Percentiles rank a stretch among this genome's conserved stretches.
Evolutionary conservation across 2,329 filamentous ascomycete species (phyloP).

Genomic region (Lasiodiplodia sp.): DNA sequence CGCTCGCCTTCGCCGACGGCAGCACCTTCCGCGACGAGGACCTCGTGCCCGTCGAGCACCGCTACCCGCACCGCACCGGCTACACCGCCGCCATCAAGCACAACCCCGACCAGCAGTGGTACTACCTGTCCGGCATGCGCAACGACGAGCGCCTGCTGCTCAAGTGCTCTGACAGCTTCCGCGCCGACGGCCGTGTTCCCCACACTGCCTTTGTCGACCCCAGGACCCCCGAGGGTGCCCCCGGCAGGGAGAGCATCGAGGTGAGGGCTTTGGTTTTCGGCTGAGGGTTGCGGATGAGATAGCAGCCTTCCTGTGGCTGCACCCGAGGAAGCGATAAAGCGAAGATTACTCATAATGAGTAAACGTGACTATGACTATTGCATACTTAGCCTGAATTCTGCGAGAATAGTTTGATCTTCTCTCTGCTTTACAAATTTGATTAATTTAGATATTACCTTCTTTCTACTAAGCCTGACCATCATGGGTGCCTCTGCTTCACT

Average conservation of each 20-base stretch:
- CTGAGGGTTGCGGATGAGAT: not conserved
- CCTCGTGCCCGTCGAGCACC: constrained; percentile 74
- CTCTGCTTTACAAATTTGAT: not conserved
- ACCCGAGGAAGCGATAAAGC: too few species aligned
- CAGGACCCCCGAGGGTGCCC: constrained; percentile 71
- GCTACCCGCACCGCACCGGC: constrained; percentile 74
- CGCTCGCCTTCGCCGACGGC: constrained; percentile 65
- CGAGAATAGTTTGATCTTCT: not conserved
- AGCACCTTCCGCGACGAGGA: constrained; percentile 65
- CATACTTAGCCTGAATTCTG: not conserved
- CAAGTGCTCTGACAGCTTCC: constrained; percentile 78
- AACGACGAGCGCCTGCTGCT: constrained; percentile 75
- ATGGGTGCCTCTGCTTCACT: not conserved
- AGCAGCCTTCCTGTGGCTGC: not conserved
- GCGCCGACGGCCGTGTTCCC: constrained; percentile 52
- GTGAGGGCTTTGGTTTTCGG: constrained; percentile 86
- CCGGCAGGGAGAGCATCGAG: constrained; percentile 85
- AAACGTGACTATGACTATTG: not conserved
- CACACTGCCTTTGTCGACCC: constrained; percentile 73
- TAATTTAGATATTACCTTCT: not conserved
- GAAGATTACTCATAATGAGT: not conserved
- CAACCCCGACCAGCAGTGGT: constrained; percentile 72
- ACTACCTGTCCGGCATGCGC: constrained; percentile 81
- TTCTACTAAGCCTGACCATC: not conserved
- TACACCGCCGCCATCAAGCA: constrained; percentile 75